phyloP scores from a whole-genome alignment of 2,329 filamentous ascomycete genomes.

The Thermothelomyces thermophilus region DNA sequence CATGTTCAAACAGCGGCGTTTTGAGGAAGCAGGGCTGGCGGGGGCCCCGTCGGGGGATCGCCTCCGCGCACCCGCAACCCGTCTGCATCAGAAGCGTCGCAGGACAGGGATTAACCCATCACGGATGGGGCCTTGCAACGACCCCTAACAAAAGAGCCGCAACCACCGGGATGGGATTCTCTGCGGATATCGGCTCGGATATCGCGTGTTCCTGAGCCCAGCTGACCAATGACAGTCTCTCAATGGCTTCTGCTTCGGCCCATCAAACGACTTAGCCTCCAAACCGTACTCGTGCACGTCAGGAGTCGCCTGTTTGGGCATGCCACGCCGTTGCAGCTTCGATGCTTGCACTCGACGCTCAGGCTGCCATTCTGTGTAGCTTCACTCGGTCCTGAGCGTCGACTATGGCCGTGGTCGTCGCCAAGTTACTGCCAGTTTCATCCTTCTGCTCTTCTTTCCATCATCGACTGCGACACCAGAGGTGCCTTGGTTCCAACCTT shows the following conservation, averaged over 20 bases:
- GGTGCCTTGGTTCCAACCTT: conserved; percentile 26
- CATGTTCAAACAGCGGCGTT: not conserved
- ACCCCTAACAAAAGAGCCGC: conserved; percentile 24
- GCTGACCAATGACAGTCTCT: conserved; percentile 26
- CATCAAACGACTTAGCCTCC: conserved; percentile 31
- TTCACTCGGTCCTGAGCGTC: not conserved
- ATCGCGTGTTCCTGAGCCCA: conserved; percentile 14
- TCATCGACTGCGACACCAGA: conserved; percentile 21
- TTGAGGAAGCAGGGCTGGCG: too few relatives aligned
- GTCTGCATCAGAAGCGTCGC: conserved; percentile 44
- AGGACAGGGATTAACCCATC: conserved; percentile 34
- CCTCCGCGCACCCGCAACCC: conserved; percentile 5
- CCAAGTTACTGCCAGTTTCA: not conserved
- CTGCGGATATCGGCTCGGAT: conserved; percentile 9
- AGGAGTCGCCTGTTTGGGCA: conserved; percentile 16
- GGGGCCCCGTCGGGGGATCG: too few relatives aligned
- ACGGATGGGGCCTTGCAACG: conserved; percentile 15
- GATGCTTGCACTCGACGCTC: not conserved
- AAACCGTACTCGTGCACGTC: conserved; percentile 23
- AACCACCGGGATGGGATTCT: conserved; percentile 8
- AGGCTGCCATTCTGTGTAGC: not conserved
- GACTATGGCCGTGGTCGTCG: not conserved
- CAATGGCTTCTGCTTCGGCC: conserved; percentile 12
- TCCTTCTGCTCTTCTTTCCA: not conserved
- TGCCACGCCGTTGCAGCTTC: conserved; percentile 9